Conservation (phyloP, 805 yeast genomes). For the Ogataea nitratoaversa region DNA sequence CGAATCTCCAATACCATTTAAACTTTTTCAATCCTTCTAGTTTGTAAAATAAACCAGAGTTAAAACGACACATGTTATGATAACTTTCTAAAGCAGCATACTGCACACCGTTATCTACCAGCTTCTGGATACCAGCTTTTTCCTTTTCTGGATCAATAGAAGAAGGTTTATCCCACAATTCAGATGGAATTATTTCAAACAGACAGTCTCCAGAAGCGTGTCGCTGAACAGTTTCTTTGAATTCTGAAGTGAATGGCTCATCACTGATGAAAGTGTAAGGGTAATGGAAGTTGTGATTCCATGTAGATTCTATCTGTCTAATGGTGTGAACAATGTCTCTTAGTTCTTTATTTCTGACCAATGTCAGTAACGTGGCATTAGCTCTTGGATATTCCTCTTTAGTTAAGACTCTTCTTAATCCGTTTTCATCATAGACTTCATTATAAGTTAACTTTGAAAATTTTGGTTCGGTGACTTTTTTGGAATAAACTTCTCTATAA, state of each 20-base stretch:
- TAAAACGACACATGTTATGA: constrained; percentile 83
- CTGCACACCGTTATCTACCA: constrained; percentile 43
- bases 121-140: constrained; percentile 33
- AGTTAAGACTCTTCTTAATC: constrained; percentile 22
- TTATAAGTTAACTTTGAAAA: constrained; percentile 30
- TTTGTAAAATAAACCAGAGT: constrained; percentile 61
- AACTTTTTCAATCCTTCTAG: constrained; percentile 57
- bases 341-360: constrained; percentile 73
- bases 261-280: constrained; percentile 95
- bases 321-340: constrained; percentile 51
- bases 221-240: constrained; percentile 48
- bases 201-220: constrained; percentile 42
- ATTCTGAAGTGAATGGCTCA: constrained; percentile 72
- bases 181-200: constrained; percentile 51
- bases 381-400: constrained; percentile 39
- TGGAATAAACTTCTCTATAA: constrained; percentile 31
- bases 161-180: constrained; percentile 47
- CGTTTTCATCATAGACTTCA: constrained; percentile 24
- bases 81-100: constrained; percentile 62
- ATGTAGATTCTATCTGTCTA: constrained; percentile 57
- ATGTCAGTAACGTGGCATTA: constrained; percentile 71
- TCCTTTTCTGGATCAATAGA: constrained; percentile 39
- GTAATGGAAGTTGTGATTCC: constrained; percentile 75
- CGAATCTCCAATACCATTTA: constrained; percentile 78
- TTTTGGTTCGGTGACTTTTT: constrained; percentile 32